phyloP scores from a whole-genome alignment of 768 basidiomycete species.

The Hypsizygus marmoreus region DNA sequence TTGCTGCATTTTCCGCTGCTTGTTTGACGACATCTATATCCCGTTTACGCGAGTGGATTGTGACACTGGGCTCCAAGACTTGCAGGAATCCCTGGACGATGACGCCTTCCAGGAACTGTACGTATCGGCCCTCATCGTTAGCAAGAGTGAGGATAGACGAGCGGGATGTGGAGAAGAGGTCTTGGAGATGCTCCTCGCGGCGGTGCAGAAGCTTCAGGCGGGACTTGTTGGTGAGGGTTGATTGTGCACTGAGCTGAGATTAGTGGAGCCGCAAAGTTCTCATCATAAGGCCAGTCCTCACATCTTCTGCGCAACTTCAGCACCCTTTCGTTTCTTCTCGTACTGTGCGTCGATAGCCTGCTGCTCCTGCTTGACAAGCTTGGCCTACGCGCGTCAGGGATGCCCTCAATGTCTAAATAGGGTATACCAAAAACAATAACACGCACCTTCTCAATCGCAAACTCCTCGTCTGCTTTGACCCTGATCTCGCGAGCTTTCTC shows the following conservation, averaged over 20 bases:
- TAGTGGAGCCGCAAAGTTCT: constrained; percentile 5
- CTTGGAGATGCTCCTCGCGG: constrained; percentile 89
- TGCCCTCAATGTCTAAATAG: background rate
- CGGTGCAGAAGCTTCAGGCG: constrained; percentile 87
- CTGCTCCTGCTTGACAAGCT: constrained; percentile 95
- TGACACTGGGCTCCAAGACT: constrained; percentile 74
- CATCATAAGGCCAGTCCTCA: constrained; percentile 38
- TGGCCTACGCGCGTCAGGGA: constrained; percentile 72
- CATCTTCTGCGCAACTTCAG: constrained; percentile 97
- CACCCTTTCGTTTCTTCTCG: constrained; percentile 95
- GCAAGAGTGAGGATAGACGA: constrained; percentile 61
- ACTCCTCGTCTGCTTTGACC: constrained; percentile 98
- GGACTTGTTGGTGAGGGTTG: constrained; percentile 95
- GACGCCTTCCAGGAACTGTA: constrained; percentile 79
- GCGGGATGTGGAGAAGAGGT: constrained; percentile 79
- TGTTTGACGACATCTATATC: constrained; percentile 63
- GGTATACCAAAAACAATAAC: background rate
- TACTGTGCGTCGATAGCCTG: constrained; percentile 91
- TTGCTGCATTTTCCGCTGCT: constrained; percentile 65
- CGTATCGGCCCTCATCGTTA: constrained; percentile 68
- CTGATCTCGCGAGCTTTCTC: constrained; percentile 97
- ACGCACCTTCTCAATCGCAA: constrained; percentile 93
- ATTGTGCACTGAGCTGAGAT: constrained; percentile 69
- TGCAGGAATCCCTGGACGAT: constrained; percentile 86
- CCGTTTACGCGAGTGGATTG: constrained; percentile 64